A percentile compares a stretch with the other conserved stretches of the same genome.
Evolutionary conservation across 768 basidiomycete genomes (phyloP).

Genomic region (Rhizopogon roseolus): DNA sequence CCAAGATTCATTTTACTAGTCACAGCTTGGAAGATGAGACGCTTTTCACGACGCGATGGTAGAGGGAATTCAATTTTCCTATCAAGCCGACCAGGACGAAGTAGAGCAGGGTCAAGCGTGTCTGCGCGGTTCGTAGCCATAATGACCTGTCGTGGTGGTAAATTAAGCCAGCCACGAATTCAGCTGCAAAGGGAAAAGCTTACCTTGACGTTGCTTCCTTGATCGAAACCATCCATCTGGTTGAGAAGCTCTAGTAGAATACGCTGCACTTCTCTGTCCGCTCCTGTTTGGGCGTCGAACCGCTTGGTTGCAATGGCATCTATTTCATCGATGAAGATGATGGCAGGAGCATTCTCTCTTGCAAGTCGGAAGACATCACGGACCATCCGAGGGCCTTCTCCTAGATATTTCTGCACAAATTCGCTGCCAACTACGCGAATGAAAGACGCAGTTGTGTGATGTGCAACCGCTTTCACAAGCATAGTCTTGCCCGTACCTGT

Average conservation of each 20-base stretch:
- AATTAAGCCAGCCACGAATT: background rate
- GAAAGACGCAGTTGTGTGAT: constrained; percentile 95
- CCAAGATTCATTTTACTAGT: constrained; percentile 97
- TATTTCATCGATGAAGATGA: constrained; percentile 99
- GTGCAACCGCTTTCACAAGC: constrained; percentile 99
- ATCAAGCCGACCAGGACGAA: constrained; percentile 96
- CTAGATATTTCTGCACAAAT: constrained; percentile 99
- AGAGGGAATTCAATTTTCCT: constrained; percentile 98
- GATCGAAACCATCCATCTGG: constrained; percentile 99
- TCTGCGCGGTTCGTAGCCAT: constrained; percentile 99
- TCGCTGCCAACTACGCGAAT: constrained; percentile 98
- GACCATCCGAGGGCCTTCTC: constrained; percentile 99
- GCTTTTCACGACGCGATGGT: constrained; percentile 90
- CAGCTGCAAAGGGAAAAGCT: background rate
- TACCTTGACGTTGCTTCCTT: constrained; percentile 97
- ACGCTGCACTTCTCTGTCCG: constrained; percentile 97
- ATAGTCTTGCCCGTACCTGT: constrained; percentile 99
- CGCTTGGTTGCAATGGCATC: constrained; percentile 99
- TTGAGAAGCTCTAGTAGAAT: constrained; percentile 95
- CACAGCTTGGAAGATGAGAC: constrained; percentile 96
- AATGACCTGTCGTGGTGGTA: constrained; percentile 64
- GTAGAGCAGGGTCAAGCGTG: constrained; percentile 93
- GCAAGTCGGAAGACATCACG: constrained; percentile 98
- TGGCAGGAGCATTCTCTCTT: constrained; percentile 93
- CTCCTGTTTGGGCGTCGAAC: constrained; percentile 98